Evolutionary conservation across 2,329 filamentous ascomycete genomes (phyloP).

Genomic region (Penicillium fuscoglaucum): DNA sequence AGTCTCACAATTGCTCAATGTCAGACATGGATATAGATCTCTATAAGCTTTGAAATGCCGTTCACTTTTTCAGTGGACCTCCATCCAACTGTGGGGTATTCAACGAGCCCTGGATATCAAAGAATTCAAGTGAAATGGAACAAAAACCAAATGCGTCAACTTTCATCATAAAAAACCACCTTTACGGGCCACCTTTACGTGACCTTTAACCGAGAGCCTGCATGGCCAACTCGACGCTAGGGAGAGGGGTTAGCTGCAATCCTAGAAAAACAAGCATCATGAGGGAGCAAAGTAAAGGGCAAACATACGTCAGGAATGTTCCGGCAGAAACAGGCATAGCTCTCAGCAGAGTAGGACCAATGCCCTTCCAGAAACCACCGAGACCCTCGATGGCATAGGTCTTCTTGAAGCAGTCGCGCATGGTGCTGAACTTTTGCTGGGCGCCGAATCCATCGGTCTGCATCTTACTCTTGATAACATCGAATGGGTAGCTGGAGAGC

Average conservation of each 20-base stretch:
- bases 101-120: slow-evolving; percentile 26
- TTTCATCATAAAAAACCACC: slow-evolving; percentile 9
- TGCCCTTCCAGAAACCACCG: slow-evolving; percentile 90
- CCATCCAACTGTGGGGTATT: slow-evolving; percentile 6
- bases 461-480: slow-evolving; percentile 99
- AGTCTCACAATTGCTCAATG: background rate
- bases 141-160: slow-evolving; percentile 12
- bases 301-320: slow-evolving; percentile 78
- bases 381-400: slow-evolving; percentile 75
- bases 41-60: slow-evolving; percentile 3
- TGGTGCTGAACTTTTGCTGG: slow-evolving; percentile 70
- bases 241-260: slow-evolving; percentile 12
- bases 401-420: slow-evolving; percentile 87
- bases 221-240: slow-evolving; percentile 50
- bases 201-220: slow-evolving; percentile 43
- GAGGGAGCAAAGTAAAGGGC: background rate
- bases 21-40: background rate
- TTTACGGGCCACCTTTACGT: background rate
- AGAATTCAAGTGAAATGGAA: slow-evolving; percentile 10
- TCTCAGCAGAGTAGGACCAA: slow-evolving; percentile 84
- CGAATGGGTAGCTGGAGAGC: slow-evolving; percentile 90
- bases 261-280: background rate
- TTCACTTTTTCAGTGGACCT: slow-evolving; percentile 10
- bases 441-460: slow-evolving; percentile 89
- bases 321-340: slow-evolving; percentile 97